Evolutionary conservation across 1,284 basidiomycete genomes (phyloP), one percentile per base, ranked within the genome.

Genomic region (Neonothopanus nambi): DNA sequence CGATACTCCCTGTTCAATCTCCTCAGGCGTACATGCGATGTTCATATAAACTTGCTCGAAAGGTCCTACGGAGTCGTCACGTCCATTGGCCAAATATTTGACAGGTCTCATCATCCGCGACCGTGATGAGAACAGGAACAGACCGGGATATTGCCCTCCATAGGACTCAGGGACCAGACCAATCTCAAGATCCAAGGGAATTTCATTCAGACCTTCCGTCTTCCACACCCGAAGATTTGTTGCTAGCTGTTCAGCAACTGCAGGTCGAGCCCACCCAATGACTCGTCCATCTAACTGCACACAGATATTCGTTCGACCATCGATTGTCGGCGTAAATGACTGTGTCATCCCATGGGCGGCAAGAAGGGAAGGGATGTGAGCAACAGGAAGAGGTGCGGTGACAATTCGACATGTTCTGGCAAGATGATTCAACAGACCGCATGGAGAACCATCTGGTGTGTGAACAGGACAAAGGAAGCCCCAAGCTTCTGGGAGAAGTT

Each of bases 11-110:
- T 78, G 72, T 60, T 97, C 92, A 48, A 98, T 87, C 69, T 98
- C 97, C 62, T 90, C 88, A 4, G 87, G 87, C 51, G 85, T 92
- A 67, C 94, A 91, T 0, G 97, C 96, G 65, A 99, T 92, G 68
- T 99, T 93, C 91, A 99, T 95, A 71, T 99, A 99, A 9, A 99
- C 97, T 73, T 99, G 97, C 72, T 99, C 97, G 63, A 99, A 99
- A 2, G 96, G 85, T 2, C 97, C 97, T 48, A 99, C 81, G 68
- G 92, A 91, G 70, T 99, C 97, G 61, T 90, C 81, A 61, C 83
- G 81, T 50, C 87, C 89, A 68, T 98, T 99, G 56, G 79, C 75
- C 41, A 99, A 73, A 70, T 91, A 95, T 64, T 91, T 94, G 57
- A 99, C 97, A 3, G 98, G 96, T 42, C 97, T 83, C 96, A 99